Evolutionary conservation across 2,329 filamentous ascomycete genomes (phyloP), one percentile per base, ranked within the genome.

Genomic region (Kalaharituber pfeilii): DNA sequence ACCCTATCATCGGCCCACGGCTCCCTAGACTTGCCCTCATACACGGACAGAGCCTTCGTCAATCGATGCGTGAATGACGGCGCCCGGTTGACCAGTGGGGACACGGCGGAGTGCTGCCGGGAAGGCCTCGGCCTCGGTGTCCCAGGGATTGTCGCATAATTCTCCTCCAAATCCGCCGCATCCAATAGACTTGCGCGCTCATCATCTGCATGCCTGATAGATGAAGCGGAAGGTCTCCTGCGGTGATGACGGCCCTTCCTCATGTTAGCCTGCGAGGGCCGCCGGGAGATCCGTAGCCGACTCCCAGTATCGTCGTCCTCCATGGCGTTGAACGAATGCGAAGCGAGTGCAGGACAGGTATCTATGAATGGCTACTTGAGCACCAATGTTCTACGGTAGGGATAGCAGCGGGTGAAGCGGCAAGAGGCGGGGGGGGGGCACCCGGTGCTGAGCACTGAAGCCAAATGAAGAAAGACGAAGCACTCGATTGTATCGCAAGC

Each of bases 1-100:
- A 93, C 84, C 57, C 91, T 81, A 62, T 96, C 87, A 65, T 95
- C 85, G 51, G 81, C 72, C 62, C 79, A 81, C 30, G 59, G 61
- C 36, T 57, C 58, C 15, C 56, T 55, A 36, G 66, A 68, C 50
- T 63, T 62, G 50, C 62, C 66, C 63, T 74, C 76, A 59, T 73
- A 71, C 63, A 75, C 80, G 55, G 70, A 72, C 54, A 84, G 71
- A 52, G 78, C 81, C 56, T 75, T 76, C 56, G 77, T 76, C 24
- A 84, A 71, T 18, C 82, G 76, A 39, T 75, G 71, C 18, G 66
- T 67, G 55, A 71, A 70, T 0, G 75, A 77, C 55, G 70, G 71
- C 5, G 69, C 66, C 42, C 75, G 68, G 25, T 66, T 67, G 20
- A 69, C 52, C 53, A 56, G 56, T 27, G 57, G 54, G 53, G 60